Percentiles rank a stretch among this genome's conserved stretches.
These are phyloP conservation scores for Aspergillus sparsus DNA, from an alignment of 495 filamentous ascomycete genomes.

Conservation along the genomic window DNA sequence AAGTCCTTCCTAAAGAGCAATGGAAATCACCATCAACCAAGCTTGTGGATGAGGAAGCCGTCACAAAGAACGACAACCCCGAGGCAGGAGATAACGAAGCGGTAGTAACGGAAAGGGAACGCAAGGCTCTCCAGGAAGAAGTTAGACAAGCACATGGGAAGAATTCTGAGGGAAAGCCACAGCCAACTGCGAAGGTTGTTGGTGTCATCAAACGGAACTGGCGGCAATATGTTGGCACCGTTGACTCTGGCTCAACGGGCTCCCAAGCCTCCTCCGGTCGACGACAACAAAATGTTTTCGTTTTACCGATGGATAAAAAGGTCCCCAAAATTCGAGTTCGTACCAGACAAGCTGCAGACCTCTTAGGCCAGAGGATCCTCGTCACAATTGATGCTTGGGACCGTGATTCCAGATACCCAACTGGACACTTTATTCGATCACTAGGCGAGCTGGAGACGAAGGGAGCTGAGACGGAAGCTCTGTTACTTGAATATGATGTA, in stretches of 20 bases:
- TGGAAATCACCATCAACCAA: slow-evolving; percentile 96
- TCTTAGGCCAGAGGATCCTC: slow-evolving; percentile 89
- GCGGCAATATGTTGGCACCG: slow-evolving; percentile 95
- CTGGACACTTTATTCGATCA: slow-evolving; percentile 91
- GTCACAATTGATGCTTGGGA: slow-evolving; percentile 97
- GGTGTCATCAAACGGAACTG: slow-evolving; percentile 93
- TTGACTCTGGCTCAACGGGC: slow-evolving; percentile 82
- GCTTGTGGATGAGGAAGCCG: slow-evolving; percentile 89
- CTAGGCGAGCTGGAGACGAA: slow-evolving; percentile 93
- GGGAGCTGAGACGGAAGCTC: slow-evolving; percentile 91
- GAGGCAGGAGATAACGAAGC: slow-evolving; percentile 75
- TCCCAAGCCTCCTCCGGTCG: slow-evolving; percentile 68
- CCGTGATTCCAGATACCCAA: slow-evolving; percentile 84
- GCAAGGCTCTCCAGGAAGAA: slow-evolving; percentile 82
- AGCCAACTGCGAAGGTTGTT: slow-evolving; percentile 91
- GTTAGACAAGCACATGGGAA: slow-evolving; percentile 84
- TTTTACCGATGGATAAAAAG: slow-evolving; percentile 95
- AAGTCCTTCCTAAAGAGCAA: slow-evolving; percentile 87
- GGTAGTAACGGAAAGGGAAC: slow-evolving; percentile 81
- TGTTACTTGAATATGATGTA: slow-evolving; percentile 93
- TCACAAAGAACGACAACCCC: slow-evolving; percentile 91
- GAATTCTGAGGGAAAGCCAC: slow-evolving; percentile 72
- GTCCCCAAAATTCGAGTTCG: slow-evolving; percentile 93
- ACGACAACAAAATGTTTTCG: slow-evolving; percentile 87
- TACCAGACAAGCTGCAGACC: slow-evolving; percentile 82